Evolutionary conservation across 176 grass and related monocot genomes (phyloP).

Genomic region (Eragrostis nindensis): DNA sequence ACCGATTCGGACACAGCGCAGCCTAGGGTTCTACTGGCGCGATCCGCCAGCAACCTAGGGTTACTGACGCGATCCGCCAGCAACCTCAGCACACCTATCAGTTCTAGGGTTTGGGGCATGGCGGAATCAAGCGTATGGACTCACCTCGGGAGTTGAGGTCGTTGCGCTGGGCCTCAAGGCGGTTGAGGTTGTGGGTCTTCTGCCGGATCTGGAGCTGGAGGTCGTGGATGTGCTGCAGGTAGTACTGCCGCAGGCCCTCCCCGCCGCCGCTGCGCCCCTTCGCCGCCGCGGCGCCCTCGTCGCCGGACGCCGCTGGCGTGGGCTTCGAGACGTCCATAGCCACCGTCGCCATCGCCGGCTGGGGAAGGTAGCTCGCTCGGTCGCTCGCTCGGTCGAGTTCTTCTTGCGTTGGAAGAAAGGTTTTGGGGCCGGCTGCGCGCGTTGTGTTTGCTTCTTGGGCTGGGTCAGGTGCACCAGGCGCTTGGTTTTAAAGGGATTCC

Average conservation of each 20-base stretch:
- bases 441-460: conserved; percentile 28
- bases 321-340: conserved; percentile 73
- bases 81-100: too few species aligned
- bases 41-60: background rate
- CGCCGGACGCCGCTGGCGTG: conserved; percentile 40
- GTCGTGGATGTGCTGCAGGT: conserved; percentile 97
- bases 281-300: conserved; percentile 41
- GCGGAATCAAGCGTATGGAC: background rate
- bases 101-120: conserved; percentile 35
- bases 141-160: conserved; percentile 97
- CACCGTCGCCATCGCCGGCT: conserved; percentile 62
- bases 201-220: conserved; percentile 87
- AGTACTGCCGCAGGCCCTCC: conserved; percentile 95
- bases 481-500: background rate
- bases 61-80: background rate
- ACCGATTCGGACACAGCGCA: background rate
- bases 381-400: conserved; percentile 5
- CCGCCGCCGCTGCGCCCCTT: conserved; percentile 57
- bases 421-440: background rate
- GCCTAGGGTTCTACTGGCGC: conserved; percentile 20
- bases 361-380: background rate
- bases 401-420: conserved; percentile 51
- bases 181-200: conserved; percentile 96
- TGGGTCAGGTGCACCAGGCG: background rate
- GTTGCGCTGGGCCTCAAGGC: conserved; percentile 97